Base-by-base conservation (phyloP, 2,329 filamentous ascomycete species). In the Fusarium pseudoanthophilum region DNA sequence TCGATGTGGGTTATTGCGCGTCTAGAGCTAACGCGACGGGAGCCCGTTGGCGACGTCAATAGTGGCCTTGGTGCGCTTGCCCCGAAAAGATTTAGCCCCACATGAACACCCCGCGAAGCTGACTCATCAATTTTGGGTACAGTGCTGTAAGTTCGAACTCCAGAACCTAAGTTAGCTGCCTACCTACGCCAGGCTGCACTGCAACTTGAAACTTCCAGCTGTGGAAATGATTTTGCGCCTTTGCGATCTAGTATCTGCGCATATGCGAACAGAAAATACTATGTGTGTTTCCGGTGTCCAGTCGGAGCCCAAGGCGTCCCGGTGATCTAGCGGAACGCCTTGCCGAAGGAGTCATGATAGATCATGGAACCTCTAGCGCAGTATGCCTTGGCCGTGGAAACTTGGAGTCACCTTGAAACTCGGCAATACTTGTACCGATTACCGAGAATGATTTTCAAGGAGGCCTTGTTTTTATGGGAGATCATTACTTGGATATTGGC, bases 11-110 rank as follows among this genome's bases (percentile, higher is more conserved):
- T 36, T 60, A 48, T 53, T 57, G 60, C 68, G 64, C 64, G 73
- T 76, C 57, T 48, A n/a, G 34, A 45, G 37, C 69, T 26, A 57
- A 60, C 58, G 58, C 48, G 58, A 60, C 37, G 26, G 30, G 18
- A 56, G 30, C 30, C 42, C 40, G 48, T 56, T 49, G 61, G 51
- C 67, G 37, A 71, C 63, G 72, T 73, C 72, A 75, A 75, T 62
- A 46, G 36, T 51, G 61, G 64, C 58, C 59, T 73, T 58, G 21
- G 9, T 43, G 53, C 26, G 40, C 58, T 60, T 60, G 60, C 55
- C 46, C 52, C 9, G 56, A 53, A 56, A 49, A 15, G 60, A 49
- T 11, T 13, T 52, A 60, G 66, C 46, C 46, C 60, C 40, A 34
- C 14, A 21, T 16, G 34, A 21, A 2, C 51, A 39, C 34, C 51